Evolutionary conservation across 169 alveolate species (phyloP), one percentile per base, ranked within the genome.

Genomic region (Plasmodium falciparum): DNA sequence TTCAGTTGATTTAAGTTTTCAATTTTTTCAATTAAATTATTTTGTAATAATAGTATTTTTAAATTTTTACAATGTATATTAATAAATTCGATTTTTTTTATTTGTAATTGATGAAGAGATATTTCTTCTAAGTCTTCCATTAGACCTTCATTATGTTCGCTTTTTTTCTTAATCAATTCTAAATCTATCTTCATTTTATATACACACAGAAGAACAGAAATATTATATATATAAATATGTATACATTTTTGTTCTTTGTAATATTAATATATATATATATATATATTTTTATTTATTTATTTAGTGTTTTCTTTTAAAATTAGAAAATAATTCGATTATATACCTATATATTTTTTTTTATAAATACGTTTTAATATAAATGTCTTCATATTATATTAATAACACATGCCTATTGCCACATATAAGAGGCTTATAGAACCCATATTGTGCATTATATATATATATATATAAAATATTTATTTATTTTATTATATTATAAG

Each of bases 111-210:
- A 86, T 96, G 98, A 11, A 96, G 88, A 8, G 98, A 76, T 29
- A 95, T 94, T 91, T 97, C 98, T 95, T 97, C 98, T 70, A 97
- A 74, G 3, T 94, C 96, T 20, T 96, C 88, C 17, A 97, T 89
- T 63, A 95, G 92, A 15, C 97, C 96, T 67, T 97, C 98, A 92
- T 97, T 97, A 72, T 97, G 98, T 67, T 97, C 98, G 50, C 98
- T 96, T 76, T 96, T 92, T 72, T 93, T 93, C 83, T 97, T 93
- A 26, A 97, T 89, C 43, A 97, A 74, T 29, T 95, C 98, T 20
- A 71, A 50, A 45, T 86, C 88, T 33, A 86, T 71, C 45, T 72
- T 86, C 92, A 86, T 86, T 47, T 70, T 86, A 17, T 22, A 11
- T 29, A 15, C 62, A 29, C 17, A 11, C 17, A 58, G 2, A 52